Evolutionary conservation across 192 early-diverging fungal genomes (phyloP).

Genomic region (Coemansia sp.): DNA sequence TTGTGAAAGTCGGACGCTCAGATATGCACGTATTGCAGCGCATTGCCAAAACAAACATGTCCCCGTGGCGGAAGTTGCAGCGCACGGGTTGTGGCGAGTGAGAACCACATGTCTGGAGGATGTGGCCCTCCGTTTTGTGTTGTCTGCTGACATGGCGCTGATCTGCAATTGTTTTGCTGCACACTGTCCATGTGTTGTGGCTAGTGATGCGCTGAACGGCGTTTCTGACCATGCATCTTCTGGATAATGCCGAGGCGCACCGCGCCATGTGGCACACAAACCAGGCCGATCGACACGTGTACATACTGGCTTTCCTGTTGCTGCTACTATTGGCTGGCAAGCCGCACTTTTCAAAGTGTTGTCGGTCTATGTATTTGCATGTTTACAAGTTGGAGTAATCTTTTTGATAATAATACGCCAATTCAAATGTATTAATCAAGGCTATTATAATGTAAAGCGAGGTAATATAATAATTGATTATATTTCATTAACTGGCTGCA

Average conservation of each 20-base stretch:
- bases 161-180: neutral
- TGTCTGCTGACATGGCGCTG: neutral
- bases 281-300: neutral
- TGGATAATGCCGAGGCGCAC: neutral
- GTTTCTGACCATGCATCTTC: neutral
- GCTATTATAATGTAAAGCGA: too few relatives aligned
- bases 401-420: neutral
- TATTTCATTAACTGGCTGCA: too few relatives aligned
- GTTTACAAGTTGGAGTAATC: neutral
- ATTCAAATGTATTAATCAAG: neutral
- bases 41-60: neutral
- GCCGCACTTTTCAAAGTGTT: neutral
- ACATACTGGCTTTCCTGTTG: neutral
- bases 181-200: neutral
- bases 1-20: neutral
- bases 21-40: neutral
- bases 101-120: neutral
- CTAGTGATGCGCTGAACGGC: neutral
- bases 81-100: constrained; percentile 6
- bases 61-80: neutral
- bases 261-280: neutral
- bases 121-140: neutral
- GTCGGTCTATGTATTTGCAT: neutral
- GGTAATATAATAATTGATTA: too few relatives aligned
- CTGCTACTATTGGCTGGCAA: neutral